phyloP scores from a whole-genome alignment of 306 rosid genomes.

The Castanopsis chinensis region DNA sequence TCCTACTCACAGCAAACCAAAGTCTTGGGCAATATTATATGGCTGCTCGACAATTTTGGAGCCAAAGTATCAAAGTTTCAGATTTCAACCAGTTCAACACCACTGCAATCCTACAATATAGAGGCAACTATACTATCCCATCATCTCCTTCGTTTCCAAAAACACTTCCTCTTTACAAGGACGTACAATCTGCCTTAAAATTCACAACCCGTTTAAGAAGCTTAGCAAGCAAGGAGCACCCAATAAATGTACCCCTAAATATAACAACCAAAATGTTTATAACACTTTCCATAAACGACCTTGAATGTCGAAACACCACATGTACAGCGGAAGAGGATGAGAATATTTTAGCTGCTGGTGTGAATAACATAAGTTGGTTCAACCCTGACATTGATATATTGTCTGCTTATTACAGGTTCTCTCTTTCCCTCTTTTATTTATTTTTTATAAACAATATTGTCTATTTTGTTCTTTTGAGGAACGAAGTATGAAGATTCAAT shows the following conservation, averaged over 20 bases:
- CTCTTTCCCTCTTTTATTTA: not conserved
- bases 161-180: slow-evolving; percentile 23
- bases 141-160: slow-evolving; percentile 17
- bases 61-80: not conserved
- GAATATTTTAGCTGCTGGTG: slow-evolving; percentile 26
- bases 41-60: slow-evolving; percentile 34
- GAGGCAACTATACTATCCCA: not conserved
- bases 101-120: slow-evolving; percentile 45
- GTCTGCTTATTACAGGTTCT: slow-evolving; percentile 43
- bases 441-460: not conserved
- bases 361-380: slow-evolving; percentile 51
- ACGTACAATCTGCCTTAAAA: slow-evolving; percentile 21
- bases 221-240: slow-evolving; percentile 27
- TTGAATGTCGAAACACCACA: slow-evolving; percentile 23
- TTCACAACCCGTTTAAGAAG: slow-evolving; percentile 31
- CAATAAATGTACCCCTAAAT: slow-evolving; percentile 30
- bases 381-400: slow-evolving; percentile 30
- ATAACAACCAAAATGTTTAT: slow-evolving; percentile 23
- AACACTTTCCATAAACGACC: slow-evolving; percentile 30
- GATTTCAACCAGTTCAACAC: slow-evolving; percentile 32
- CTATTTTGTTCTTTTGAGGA: not conserved
- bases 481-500: too few relatives aligned
- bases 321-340: slow-evolving; percentile 36
- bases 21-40: slow-evolving; percentile 37
- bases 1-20: slow-evolving; percentile 38